Evolutionary conservation across 768 basidiomycete genomes (phyloP).

Genomic region (Termitomyces sp.): DNA sequence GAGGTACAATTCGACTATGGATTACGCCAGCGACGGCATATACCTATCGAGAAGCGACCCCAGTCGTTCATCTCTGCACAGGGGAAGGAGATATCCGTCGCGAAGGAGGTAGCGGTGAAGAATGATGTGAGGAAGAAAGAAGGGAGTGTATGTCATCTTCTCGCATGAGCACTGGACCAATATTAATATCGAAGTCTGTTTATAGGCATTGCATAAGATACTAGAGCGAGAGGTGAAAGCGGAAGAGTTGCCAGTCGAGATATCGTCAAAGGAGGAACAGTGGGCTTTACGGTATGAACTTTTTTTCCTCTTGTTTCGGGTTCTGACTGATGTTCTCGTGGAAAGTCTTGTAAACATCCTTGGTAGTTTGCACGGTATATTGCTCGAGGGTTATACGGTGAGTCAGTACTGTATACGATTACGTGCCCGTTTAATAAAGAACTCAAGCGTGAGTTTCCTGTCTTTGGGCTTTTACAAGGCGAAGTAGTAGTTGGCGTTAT

Average conservation of each 20-base stretch:
- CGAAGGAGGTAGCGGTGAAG: slow-evolving; percentile 39
- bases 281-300: slow-evolving; percentile 68
- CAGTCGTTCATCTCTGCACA: slow-evolving; percentile 45
- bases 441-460: slow-evolving; percentile 72
- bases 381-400: slow-evolving; percentile 45
- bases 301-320: not conserved
- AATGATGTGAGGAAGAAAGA: slow-evolving; percentile 50
- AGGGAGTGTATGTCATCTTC: slow-evolving; percentile 42
- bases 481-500: slow-evolving; percentile 71
- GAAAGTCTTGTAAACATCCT: slow-evolving; percentile 71
- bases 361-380: slow-evolving; percentile 50
- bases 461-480: slow-evolving; percentile 68
- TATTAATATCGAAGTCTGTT: not conserved
- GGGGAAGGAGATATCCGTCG: slow-evolving; percentile 58
- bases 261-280: slow-evolving; percentile 56
- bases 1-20: slow-evolving; percentile 78
- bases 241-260: slow-evolving; percentile 45
- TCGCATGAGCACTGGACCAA: not conserved
- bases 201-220: slow-evolving; percentile 66
- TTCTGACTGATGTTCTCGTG: not conserved
- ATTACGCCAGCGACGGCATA: slow-evolving; percentile 50
- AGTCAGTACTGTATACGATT: slow-evolving; percentile 4
- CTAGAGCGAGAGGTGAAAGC: slow-evolving; percentile 70
- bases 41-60: slow-evolving; percentile 46
- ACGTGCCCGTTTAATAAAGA: not conserved